phyloP scores from a whole-genome alignment of 1,139 yeast genomes.

The Pichia sp. region DNA sequence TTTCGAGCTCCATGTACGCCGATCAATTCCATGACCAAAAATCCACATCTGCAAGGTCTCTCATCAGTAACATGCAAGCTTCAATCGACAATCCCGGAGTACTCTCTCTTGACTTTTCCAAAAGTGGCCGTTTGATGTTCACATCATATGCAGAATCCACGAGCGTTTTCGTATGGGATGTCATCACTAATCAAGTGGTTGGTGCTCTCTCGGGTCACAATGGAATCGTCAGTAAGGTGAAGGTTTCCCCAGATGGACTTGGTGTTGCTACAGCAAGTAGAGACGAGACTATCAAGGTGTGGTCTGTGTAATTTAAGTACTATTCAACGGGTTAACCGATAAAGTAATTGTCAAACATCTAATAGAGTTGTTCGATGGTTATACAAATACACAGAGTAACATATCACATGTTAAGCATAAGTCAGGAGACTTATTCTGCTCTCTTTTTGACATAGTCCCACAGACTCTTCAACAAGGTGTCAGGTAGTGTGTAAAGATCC shows the following conservation, averaged over 20 bases:
- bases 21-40: conserved; percentile 3
- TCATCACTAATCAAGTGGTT: conserved; percentile 55
- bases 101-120: conserved; percentile 63
- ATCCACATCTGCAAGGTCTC: conserved; percentile 12
- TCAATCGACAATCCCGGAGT: conserved; percentile 57
- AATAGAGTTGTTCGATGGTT: too few relatives aligned
- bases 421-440: conserved; percentile 39
- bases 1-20: conserved; percentile 1
- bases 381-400: too few relatives aligned
- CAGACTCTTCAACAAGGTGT: conserved; percentile 79
- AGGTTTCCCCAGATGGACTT: conserved; percentile 67
- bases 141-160: conserved; percentile 65
- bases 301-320: conserved; percentile 38
- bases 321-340: too few relatives aligned
- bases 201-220: conserved; percentile 51
- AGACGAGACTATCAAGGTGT: conserved; percentile 61
- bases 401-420: too few relatives aligned
- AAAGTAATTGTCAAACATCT: too few relatives aligned
- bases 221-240: conserved; percentile 56
- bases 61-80: conserved; percentile 24
- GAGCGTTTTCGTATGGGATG: conserved; percentile 76
- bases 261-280: conserved; percentile 68
- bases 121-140: conserved; percentile 69
- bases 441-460: conserved; percentile 90
- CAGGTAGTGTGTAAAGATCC: conserved; percentile 93